These are phyloP conservation scores for Cytospora mali DNA, from an alignment of 2,329 filamentous ascomycete genomes.

Conservation along the genomic window DNA sequence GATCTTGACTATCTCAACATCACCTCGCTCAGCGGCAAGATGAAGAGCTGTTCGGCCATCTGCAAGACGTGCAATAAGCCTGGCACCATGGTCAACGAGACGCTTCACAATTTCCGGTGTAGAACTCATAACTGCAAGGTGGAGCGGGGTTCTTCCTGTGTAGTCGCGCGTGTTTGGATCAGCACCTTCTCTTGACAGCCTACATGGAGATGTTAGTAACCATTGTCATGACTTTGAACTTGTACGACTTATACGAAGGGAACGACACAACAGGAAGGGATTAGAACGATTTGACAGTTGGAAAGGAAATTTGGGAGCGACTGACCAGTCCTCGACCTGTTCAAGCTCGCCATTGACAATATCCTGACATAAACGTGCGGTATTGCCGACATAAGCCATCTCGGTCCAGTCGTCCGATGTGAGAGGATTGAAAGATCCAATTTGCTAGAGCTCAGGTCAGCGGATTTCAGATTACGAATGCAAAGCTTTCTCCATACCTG, in stretches of 20 bases:
- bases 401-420: conserved; percentile 86
- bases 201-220: not conserved
- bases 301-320: not conserved
- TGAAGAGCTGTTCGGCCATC: conserved; percentile 85
- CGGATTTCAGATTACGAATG: not conserved
- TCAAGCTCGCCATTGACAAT: conserved; percentile 76
- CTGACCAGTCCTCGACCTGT: conserved; percentile 67
- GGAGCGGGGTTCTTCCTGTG: conserved; percentile 77
- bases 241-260: no score
- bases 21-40: conserved; percentile 72
- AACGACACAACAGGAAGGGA: no score
- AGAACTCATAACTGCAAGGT: conserved; percentile 72
- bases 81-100: conserved; percentile 72
- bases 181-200: conserved; percentile 62
- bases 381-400: conserved; percentile 87
- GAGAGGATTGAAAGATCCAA: conserved; percentile 75
- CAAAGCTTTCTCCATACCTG: conserved; percentile 46
- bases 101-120: conserved; percentile 70
- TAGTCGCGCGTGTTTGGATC: conserved; percentile 77
- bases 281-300: no score
- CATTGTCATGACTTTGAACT: not conserved
- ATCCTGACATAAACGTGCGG: conserved; percentile 74
- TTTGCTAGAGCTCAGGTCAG: conserved; percentile 40
- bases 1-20: conserved; percentile 68
- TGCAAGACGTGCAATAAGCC: conserved; percentile 72